These are phyloP conservation scores for Plasmodium coatneyi DNA, from an alignment of 169 alveolate genomes.

Conservation along the genomic window DNA sequence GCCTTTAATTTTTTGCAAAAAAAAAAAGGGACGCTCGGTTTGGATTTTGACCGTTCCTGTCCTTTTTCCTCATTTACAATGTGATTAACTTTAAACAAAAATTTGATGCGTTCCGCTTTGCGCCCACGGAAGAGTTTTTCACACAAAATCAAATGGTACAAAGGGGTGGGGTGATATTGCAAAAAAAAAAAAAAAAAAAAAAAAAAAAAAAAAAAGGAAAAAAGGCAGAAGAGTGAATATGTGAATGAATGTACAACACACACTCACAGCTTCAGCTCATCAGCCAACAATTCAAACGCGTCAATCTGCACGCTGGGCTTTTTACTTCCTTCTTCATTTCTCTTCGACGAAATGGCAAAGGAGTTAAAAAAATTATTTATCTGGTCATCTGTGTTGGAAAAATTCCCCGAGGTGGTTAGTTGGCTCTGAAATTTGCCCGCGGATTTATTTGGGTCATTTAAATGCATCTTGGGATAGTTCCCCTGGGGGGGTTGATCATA, in stretches of 20 bases:
- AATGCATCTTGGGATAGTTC: not conserved
- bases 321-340: constrained; percentile 13
- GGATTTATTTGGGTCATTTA: not conserved
- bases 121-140: not conserved
- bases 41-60: not conserved
- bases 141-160: not conserved
- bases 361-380: constrained; percentile 36
- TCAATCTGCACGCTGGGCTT: constrained; percentile 59
- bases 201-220: not conserved
- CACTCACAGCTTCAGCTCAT: constrained; percentile 33
- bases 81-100: constrained; percentile 29
- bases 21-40: not conserved
- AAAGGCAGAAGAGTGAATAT: not conserved
- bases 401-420: not conserved
- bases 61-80: not conserved
- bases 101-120: not conserved
- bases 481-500: not conserved
- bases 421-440: not conserved
- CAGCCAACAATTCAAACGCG: constrained; percentile 62
- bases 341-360: constrained; percentile 39
- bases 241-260: not conserved
- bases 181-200: not conserved
- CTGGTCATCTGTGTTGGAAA: constrained; percentile 2
- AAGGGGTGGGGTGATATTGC: not conserved
- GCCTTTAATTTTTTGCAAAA: not conserved